Percentiles rank a stretch among this genome's conserved stretches.
Evolutionary conservation across 106 monocot genomes (phyloP).

Genomic region (Phalaenopsis aphrodite): DNA sequence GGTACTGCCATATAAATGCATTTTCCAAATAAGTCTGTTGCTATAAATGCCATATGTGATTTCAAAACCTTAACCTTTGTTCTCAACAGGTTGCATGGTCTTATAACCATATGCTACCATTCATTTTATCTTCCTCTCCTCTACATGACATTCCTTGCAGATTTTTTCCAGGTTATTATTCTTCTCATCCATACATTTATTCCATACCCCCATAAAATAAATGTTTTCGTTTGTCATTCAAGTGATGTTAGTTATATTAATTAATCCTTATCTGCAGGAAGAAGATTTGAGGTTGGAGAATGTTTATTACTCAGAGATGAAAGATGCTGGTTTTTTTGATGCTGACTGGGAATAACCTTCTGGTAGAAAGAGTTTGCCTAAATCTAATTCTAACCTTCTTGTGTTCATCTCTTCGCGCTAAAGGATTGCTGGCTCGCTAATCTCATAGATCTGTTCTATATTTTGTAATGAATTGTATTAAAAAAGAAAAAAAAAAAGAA

Average conservation of each 20-base stretch:
- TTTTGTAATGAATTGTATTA: background rate
- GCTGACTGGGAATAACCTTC: constrained; percentile 75
- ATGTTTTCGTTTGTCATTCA: background rate
- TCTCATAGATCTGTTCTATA: background rate
- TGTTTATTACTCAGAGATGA: constrained; percentile 97
- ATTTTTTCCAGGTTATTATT: constrained; percentile 77
- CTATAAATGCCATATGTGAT: background rate
- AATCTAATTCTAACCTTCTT: background rate
- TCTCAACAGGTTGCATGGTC: constrained; percentile 57
- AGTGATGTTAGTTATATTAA: background rate
- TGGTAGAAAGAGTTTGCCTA: background rate
- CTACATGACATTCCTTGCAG: constrained; percentile 80
- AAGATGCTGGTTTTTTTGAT: constrained; percentile 96
- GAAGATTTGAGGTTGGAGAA: constrained; percentile 84
- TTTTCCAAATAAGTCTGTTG: background rate
- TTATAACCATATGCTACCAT: constrained; percentile 75
- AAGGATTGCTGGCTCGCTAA: background rate
- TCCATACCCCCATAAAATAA: background rate
- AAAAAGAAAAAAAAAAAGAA: background rate
- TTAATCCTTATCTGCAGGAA: constrained; percentile 39
- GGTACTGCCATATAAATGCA: constrained; percentile 30
- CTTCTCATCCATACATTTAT: background rate
- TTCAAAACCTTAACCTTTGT: background rate
- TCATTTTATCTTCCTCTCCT: constrained; percentile 85
- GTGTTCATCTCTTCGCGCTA: background rate